Evolutionary conservation across 345 rosid genomes (phyloP), one percentile per base, ranked within the genome.

Genomic region (Sonneratia alba): DNA sequence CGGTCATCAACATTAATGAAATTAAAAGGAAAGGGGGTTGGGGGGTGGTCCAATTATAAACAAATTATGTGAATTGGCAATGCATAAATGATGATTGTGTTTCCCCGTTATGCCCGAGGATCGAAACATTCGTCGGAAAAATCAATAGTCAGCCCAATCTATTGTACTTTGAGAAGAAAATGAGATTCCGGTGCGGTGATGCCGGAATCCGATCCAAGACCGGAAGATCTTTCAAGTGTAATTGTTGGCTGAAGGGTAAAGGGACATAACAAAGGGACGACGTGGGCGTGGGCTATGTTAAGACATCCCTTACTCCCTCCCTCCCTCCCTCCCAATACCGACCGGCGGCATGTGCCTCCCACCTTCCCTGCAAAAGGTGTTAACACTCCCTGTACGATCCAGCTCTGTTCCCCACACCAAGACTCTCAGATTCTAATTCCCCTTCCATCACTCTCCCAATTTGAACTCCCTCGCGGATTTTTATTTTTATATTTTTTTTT

Each of bases 71-170:
- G 55, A 32, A 32, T 27, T 43, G 57, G 69, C 14, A 40, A 36
- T 38, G 40, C 40, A 83, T 89, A 83, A 87, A 84, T 91, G 91
- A 86, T 87, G 90, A 92, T 92, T 86, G 82, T 90, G 98, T 87
- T 88, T 83, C 79, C 85, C 85, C 83, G 86, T 74, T 70, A 80
- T 79, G 56, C 66, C 79, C 81, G 71, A 80, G 83, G 81, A 79
- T 69, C 74, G 71, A 77, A 78, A 75, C 80, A 81, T 22, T 1
- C 65, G 27, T 48, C 64, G 9, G 64, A 27, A 27, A 27, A 27
- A 27, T 27, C 32, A 27, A 27, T 27, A 1, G 0, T 27, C 32
- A 27, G 32, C 32, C 32, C 32, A 27, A 27, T 27, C 1, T 27
- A 27, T 27, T 27, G 32, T 27, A 27, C 32, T 27, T 27, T 27